Evolutionary conservation across 23 red algal genomes (phyloP), one percentile per base, ranked within the genome.

Genomic region (Porphyridium purpureum): DNA sequence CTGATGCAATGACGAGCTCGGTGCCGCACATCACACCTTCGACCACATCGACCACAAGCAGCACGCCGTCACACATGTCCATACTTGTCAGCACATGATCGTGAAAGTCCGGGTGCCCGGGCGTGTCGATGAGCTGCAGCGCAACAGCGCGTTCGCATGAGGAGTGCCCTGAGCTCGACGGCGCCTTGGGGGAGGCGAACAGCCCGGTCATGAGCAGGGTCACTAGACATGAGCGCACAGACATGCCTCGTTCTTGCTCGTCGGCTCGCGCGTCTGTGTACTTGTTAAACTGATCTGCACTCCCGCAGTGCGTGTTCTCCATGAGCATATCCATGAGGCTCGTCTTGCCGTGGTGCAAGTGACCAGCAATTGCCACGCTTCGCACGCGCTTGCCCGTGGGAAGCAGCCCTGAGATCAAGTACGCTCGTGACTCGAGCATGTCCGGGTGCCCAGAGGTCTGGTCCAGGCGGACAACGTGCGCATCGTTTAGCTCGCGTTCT

Each of bases 271-370:
- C 74, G 54, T 98, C 90, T 38, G 76, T 82, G 26, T 65, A 86
- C 29, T 72, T 41, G 38, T 68, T 66, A 1, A 66, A 58, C 6
- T 69, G 36, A 44, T 44, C 38, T 11, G 38, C 30, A 0, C 66
- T 69, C 48, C 64, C 62, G 14, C 50, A 35, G 35, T 81, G 74
- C 6, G 67, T 67, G 6, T 66, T 58, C 31, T 59, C 60, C 31
- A 98, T 60, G 2, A 98, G 54, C 75, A 75, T 65, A 56, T 98
- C 90, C 26, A 55, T 51, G 33, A 98, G 59, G 6, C 64, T 61
- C 11, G 90, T 98, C 47, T 98, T 98, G 8, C 90, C 90, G 49
- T 86, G 78, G 41, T 98, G 90, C 28, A 81, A 60, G 64, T 80
- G 72, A 17, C 90, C 90, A 19, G 78, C 80, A 15, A 98, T 44